Base-by-base conservation (phyloP, 495 filamentous ascomycete species). In the Apiosordaria backusii region DNA sequence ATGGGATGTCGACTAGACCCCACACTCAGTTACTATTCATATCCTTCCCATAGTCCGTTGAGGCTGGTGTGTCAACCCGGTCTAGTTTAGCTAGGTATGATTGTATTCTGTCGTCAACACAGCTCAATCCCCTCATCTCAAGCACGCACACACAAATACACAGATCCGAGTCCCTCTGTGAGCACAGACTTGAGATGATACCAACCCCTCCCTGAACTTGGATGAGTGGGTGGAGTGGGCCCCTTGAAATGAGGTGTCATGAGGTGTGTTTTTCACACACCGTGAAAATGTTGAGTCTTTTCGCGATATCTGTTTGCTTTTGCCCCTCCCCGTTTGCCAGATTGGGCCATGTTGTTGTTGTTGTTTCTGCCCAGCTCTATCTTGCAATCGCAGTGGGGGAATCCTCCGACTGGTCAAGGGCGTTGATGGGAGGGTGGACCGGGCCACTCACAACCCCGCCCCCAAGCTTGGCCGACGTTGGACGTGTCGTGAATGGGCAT, bases 261-360 rank as follows among this genome's bases (percentile, higher is more conserved):
- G 35, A 45, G n/a, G n/a, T n/a, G n/a, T n/a, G n/a, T n/a, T n/a
- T n/a, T n/a, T n/a, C n/a, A n/a, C n/a, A n/a, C n/a, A n/a, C n/a
- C n/a, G 35, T 10, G 13, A 45, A 45, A 45, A 45, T 45, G 35
- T 45, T 45, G 35, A 45, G 35, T 45, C 35, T 6, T n/a, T 62
- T 65, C 72, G 72, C 61, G 67, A 70, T 70, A 64, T 70, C 71
- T 73, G 65, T 73, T 73, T 18, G 67, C 21, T 24, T 22, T 21
- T 50, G 16, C 13, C 52, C 22, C 69, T 67, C 57, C 35, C 62
- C 22, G 54, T 69, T 74, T 61, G 68, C 62, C 66, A 54, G 70
- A 67, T 63, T 50, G 13, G 67, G 67, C 25, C 4, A 1, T 67
- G 52, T 63, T 71, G 69, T 75, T 75, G 68, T 73, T 72, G 67